Conservation (phyloP, 495 filamentous ascomycete genomes). For the Daldinia grandis region DNA sequence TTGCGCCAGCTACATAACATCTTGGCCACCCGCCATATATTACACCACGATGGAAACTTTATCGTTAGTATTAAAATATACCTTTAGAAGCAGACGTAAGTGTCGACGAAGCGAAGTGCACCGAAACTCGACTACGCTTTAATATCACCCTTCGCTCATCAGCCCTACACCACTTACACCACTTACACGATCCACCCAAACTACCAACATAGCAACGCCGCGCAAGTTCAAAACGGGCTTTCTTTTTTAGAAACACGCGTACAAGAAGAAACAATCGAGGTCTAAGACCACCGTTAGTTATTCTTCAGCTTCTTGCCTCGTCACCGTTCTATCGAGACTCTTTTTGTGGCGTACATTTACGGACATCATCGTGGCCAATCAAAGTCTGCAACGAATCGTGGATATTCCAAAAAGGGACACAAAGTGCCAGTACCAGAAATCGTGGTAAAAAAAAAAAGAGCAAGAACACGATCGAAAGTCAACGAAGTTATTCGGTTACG, state of each 20-base stretch:
- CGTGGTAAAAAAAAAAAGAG: not conserved
- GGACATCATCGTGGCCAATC: conserved; percentile 10
- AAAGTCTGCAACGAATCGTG: not conserved
- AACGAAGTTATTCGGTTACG: not conserved
- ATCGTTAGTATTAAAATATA: conserved; percentile 31
- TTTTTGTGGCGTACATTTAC: not conserved
- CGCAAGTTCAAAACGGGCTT: not conserved
- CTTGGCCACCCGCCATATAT: conserved; percentile 35
- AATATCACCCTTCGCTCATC: not conserved
- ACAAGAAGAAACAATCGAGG: not conserved
- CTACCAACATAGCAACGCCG: not conserved
- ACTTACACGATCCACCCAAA: conserved; percentile 20
- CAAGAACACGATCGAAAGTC: conserved; percentile 4
- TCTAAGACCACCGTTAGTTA: not conserved
- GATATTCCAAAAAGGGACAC: conserved; percentile 17
- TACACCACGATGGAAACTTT: conserved; percentile 28
- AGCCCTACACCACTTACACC: conserved; percentile 7
- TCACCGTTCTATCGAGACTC: conserved; percentile 1
- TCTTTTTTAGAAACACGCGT: not conserved
- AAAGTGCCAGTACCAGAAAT: not conserved
- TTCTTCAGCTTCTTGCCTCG: not conserved
- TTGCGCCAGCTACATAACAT: conserved; percentile 38
- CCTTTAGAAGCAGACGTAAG: conserved; percentile 32
- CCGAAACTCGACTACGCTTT: not conserved
- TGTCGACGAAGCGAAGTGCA: not conserved